Conservation (phyloP, 2,329 filamentous ascomycete genomes). For the Trichoderma gracile region DNA sequence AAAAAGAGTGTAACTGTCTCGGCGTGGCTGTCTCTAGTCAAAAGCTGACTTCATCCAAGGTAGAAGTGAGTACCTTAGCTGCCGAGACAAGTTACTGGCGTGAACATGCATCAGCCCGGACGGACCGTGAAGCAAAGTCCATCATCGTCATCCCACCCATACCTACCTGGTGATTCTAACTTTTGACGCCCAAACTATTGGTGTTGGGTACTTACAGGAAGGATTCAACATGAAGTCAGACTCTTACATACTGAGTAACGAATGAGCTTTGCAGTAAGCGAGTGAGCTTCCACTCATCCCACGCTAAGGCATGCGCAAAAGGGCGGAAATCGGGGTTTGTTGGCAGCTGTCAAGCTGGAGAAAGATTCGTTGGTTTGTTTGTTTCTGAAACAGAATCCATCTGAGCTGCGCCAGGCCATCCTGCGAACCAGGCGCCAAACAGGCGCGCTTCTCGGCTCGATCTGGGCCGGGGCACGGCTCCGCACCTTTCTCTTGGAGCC, state of each 20-base stretch:
- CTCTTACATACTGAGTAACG: neutral
- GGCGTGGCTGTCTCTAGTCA: neutral
- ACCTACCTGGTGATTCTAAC: neutral
- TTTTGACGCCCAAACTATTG: conserved; percentile 14
- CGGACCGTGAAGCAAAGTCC: too few relatives aligned
- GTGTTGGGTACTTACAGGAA: neutral
- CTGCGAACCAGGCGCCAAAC: neutral
- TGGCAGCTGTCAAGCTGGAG: neutral
- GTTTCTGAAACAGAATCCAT: neutral
- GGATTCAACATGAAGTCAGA: neutral
- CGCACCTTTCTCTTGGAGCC: neutral
- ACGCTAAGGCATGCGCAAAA: conserved; percentile 5
- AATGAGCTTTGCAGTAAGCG: neutral
- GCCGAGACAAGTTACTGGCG: neutral
- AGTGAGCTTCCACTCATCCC: neutral
- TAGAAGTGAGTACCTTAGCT: neutral
- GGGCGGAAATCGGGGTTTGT: neutral
- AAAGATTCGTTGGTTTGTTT: neutral
- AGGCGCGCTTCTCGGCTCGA: conserved; percentile 8
- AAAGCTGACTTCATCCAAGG: neutral
- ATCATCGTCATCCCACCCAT: too few relatives aligned
- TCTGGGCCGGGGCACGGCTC: conserved; percentile 1
- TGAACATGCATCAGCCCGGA: too few relatives aligned
- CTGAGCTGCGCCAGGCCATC: conserved; percentile 8
- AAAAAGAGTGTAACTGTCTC: neutral